A percentile compares a stretch with the other conserved stretches of the same genome.
Evolutionary conservation across 495 filamentous ascomycete species (phyloP).

Genomic region (Elaphomyces granulatus): DNA sequence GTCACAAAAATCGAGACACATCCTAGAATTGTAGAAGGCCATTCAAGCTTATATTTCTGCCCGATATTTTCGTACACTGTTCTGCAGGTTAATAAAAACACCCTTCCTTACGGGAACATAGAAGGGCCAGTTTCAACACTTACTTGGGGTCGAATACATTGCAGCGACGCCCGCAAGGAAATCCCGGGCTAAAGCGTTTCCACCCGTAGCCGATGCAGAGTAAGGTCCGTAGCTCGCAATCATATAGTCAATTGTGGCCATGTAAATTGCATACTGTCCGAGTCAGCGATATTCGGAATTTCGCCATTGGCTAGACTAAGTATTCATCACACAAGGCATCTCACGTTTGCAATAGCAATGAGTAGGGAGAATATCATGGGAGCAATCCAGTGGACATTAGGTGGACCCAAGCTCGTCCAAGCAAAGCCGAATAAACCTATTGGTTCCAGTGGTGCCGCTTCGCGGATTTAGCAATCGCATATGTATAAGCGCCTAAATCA

Average conservation of each 20-base stretch:
- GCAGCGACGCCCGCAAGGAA: conserved; percentile 22
- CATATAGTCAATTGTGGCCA: conserved; percentile 70
- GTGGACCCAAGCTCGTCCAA: conserved; percentile 41
- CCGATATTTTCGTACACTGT: conserved; percentile 22
- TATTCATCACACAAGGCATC: too few species aligned
- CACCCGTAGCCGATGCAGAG: conserved; percentile 56
- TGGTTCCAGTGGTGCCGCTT: conserved; percentile 37
- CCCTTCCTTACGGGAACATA: too few species aligned
- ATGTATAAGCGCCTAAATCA: neutral
- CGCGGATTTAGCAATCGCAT: neutral
- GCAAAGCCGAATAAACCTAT: conserved; percentile 51
- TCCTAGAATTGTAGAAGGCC: conserved; percentile 30
- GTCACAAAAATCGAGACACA: conserved; percentile 28
- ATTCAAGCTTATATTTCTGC: conserved; percentile 21
- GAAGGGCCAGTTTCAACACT: too few species aligned
- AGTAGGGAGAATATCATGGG: conserved; percentile 39
- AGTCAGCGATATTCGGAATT: conserved; percentile 7
- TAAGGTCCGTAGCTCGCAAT: conserved; percentile 57
- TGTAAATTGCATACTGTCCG: conserved; percentile 41
- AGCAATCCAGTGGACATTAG: conserved; percentile 38
- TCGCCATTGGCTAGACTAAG: too few species aligned
- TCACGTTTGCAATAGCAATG: conserved; percentile 42
- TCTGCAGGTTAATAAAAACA: neutral
- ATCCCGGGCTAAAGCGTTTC: conserved; percentile 35
- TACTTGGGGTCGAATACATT: conserved; percentile 20